Evolutionary conservation across 176 grass and related monocot species (phyloP), one percentile per base, ranked within the genome.

Genomic region (Poa pratensis): DNA sequence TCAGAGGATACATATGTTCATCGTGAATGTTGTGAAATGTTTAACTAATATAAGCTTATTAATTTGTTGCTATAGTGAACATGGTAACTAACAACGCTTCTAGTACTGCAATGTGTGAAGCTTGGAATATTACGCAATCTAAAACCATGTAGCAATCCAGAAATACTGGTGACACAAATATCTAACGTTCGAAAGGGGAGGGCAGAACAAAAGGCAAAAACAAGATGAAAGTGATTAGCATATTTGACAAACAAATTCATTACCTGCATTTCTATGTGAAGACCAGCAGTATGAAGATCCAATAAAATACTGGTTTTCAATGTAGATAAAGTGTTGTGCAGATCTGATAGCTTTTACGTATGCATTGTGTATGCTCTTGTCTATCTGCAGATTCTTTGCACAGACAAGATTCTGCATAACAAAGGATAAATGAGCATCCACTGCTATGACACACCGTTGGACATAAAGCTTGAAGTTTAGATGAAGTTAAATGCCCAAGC

Each of bases 241-340:
- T 35, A 61, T 5, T 20, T 62, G 40, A 45, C 6, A 50, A 50
- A 71, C 68, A 82, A 87, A 28, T 59, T 60, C 58, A 66, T 86
- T 85, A 97, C 96, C 96, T 94, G 93, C 87, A 84, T 58, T 88
- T 90, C 85, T 95, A 76, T 96, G 90, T 68, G 91, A 90, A 67
- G 93, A 90, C 96, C 96, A 98, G 75, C 69, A 84, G 87, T 94
- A 94, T 20, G 93, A 93, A 80, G 93, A 98, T 58, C 96, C 96
- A 84, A 95, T 90, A 80, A 98, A 98, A 80, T 98, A 98, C 39
- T 98, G 96, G 43, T 98, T 98, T 88, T 95, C 96, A 76, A 98
- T 94, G 62, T 98, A 98, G 80, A 98, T 81, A 63, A 95, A 98
- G 77, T 93, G 91, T 11, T 95, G 90, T 7, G 96, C 93, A 71